Evolutionary conservation across 208 protist species (phyloP).

Genomic region (Crithidia bombi): DNA sequence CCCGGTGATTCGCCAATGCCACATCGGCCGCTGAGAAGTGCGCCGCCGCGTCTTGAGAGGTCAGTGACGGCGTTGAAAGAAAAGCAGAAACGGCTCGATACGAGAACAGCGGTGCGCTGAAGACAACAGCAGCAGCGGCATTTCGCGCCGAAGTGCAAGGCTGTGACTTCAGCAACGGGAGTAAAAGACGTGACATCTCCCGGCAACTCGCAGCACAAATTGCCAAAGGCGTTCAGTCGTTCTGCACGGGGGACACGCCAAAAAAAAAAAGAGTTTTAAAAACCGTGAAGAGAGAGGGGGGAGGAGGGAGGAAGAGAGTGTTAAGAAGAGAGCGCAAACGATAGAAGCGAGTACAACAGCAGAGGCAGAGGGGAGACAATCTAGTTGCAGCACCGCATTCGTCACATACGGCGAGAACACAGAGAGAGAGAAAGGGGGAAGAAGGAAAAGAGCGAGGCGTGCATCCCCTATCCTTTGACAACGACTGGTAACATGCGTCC

Average conservation of each 20-base stretch:
- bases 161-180: conserved; percentile 9
- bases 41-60: no score
- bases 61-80: neutral
- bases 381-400: no score
- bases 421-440: no score
- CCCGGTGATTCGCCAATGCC: neutral
- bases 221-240: no score
- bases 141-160: neutral
- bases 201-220: conserved; percentile 1
- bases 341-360: neutral
- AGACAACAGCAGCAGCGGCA: neutral
- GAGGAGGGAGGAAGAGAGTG: neutral
- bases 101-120: neutral
- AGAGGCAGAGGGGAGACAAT: neutral
- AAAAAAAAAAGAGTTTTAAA: conserved; percentile 6
- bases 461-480: no score
- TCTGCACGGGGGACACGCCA: no score
- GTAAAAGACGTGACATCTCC: conserved; percentile 5
- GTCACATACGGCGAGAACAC: no score
- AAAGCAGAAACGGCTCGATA: neutral
- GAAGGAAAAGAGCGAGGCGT: no score
- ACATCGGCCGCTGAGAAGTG: neutral
- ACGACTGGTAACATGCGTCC: no score
- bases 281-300: neutral
- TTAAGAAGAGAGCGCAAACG: neutral